Evolutionary conservation across 2,329 filamentous ascomycete genomes (phyloP).

Genomic region (Talaromyces albobiverticillius): DNA sequence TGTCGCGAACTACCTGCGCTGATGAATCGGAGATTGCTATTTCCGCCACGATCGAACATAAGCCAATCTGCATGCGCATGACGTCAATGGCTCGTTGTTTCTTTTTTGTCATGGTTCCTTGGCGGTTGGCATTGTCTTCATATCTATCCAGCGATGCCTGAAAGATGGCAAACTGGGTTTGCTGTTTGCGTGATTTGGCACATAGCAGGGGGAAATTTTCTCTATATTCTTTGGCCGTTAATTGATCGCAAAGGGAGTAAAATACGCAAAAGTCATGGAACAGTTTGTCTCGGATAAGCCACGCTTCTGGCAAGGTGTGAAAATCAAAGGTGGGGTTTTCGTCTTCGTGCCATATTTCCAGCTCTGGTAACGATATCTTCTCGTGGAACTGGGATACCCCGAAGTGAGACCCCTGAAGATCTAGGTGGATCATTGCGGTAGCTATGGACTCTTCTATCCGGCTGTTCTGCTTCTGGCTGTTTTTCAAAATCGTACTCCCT

Average conservation of each 20-base stretch:
- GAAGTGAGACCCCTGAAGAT: neutral
- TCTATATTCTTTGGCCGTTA: neutral
- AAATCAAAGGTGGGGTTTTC: neutral
- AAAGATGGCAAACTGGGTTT: neutral
- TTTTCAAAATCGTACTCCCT: slow-evolving; percentile 20
- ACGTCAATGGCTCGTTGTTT: neutral
- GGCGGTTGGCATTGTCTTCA: neutral
- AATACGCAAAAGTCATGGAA: slow-evolving; percentile 8
- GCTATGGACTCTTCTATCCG: neutral
- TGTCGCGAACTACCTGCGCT: neutral
- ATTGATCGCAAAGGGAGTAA: neutral
- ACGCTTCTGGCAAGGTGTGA: neutral
- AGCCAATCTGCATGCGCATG: neutral
- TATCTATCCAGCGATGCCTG: neutral
- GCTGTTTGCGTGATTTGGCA: neutral
- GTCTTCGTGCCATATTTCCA: neutral
- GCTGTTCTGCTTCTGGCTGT: neutral
- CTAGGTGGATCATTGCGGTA: neutral
- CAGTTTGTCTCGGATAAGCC: neutral
- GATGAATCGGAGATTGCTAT: neutral
- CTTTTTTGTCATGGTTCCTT: neutral
- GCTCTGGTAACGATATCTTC: neutral
- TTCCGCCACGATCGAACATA: neutral
- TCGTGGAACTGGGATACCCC: neutral
- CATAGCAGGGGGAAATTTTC: neutral